Evolutionary conservation across 2,329 filamentous ascomycete species (phyloP).

Genomic region (Fusarium sp.): DNA sequence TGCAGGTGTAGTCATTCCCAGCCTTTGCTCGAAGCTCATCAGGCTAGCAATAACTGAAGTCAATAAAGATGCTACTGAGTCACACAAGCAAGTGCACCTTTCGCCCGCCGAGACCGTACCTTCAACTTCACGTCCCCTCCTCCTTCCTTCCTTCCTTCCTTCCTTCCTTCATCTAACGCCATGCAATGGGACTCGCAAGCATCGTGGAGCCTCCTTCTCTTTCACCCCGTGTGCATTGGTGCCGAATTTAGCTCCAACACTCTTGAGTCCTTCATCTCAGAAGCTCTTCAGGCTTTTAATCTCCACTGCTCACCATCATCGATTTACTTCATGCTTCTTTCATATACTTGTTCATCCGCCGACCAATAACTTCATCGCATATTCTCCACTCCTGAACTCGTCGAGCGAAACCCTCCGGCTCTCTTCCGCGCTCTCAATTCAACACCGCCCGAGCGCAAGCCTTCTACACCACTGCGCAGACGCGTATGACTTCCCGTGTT

Average conservation of each 20-base stretch:
- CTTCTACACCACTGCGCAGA: too few species aligned
- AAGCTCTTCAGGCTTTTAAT: background rate
- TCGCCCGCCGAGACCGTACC: background rate
- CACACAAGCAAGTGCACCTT: background rate
- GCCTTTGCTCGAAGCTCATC: rapidly evolving
- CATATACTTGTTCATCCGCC: too few species aligned
- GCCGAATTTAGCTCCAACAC: background rate
- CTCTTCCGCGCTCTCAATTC: too few species aligned
- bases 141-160: background rate
- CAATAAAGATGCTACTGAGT: background rate
- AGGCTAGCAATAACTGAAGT: background rate
- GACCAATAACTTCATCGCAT: background rate
- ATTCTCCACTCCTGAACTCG: background rate
- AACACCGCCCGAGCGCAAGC: too few species aligned
- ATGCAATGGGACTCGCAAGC: background rate
- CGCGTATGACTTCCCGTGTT: too few species aligned
- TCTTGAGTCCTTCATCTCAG: background rate
- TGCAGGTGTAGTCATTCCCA: too few species aligned
- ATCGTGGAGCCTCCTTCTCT: background rate
- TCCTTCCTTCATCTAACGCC: background rate
- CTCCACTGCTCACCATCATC: background rate
- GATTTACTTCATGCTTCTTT: background rate
- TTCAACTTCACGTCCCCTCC: background rate
- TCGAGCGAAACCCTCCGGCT: too few species aligned
- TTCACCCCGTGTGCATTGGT: rapidly evolving